phyloP scores from a whole-genome alignment of 2,329 filamentous ascomycete species.

The Aspergillaceae sp. region DNA sequence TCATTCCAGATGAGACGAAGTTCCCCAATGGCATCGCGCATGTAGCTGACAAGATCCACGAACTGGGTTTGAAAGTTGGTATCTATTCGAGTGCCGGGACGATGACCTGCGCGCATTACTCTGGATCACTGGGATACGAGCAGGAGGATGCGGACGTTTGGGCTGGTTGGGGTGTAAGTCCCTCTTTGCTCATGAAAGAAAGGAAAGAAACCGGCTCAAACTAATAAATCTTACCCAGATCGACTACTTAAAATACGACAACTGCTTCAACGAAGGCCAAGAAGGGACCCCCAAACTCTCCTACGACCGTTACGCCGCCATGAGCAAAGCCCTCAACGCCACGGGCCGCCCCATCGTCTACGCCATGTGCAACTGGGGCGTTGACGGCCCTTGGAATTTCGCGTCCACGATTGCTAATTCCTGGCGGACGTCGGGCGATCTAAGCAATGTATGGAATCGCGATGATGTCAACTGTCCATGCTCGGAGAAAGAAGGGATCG shows the following conservation, averaged over 20 bases:
- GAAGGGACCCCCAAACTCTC: conserved; percentile 40
- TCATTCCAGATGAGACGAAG: conserved; percentile 34
- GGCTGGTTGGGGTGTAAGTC: conserved; percentile 43
- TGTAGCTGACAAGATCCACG: conserved; percentile 42
- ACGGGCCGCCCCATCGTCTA: conserved; percentile 42
- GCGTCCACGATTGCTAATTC: conserved; percentile 41
- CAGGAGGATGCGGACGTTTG: conserved; percentile 45
- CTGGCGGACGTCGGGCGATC: conserved; percentile 41
- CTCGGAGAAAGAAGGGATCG: conserved; percentile 27
- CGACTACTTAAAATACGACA: conserved; percentile 49
- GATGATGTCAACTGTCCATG: conserved; percentile 38
- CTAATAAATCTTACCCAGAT: conserved; percentile 3
- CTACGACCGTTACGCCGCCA: conserved; percentile 41
- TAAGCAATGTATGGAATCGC: conserved; percentile 40
- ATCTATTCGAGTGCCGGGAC: conserved; percentile 41
- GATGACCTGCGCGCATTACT: conserved; percentile 24
- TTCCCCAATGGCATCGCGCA: conserved; percentile 43
- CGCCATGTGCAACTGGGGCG: conserved; percentile 45
- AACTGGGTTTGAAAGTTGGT: conserved; percentile 43
- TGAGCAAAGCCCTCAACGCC: conserved; percentile 41
- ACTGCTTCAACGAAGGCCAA: conserved; percentile 49
- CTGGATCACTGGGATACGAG: conserved; percentile 44
- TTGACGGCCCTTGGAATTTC: conserved; percentile 42
- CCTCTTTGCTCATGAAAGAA: conserved; percentile 3
- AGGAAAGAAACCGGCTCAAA: neutral